A percentile compares a stretch with the other conserved stretches of the same genome.
phyloP scores from a whole-genome alignment of 192 early-diverging fungal genomes.

The Podila epigama region DNA sequence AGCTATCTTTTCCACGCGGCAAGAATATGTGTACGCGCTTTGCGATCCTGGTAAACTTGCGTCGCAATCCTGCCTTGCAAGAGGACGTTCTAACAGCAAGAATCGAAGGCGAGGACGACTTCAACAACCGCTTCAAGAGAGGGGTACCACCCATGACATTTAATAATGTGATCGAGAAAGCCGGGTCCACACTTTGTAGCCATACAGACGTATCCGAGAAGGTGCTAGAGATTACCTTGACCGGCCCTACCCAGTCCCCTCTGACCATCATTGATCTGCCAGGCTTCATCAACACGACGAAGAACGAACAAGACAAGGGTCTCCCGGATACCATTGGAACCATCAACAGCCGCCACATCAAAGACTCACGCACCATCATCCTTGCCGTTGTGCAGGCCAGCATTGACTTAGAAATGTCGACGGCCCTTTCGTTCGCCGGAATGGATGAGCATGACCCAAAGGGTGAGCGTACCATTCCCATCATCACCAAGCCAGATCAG shows the following conservation, averaged over 20 bases:
- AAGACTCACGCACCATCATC: constrained; percentile 6
- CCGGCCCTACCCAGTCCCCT: constrained; percentile 3
- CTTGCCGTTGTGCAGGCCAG: constrained; percentile 3
- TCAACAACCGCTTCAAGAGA: neutral
- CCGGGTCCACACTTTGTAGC: neutral
- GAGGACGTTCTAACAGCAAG: neutral
- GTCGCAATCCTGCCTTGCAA: neutral
- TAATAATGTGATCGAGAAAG: neutral
- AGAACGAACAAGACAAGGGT: neutral
- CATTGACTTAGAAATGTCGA: neutral
- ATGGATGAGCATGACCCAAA: neutral
- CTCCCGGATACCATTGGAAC: neutral
- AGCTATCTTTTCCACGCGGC: constrained; percentile 1
- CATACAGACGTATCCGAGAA: neutral
- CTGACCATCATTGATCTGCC: constrained; percentile 8
- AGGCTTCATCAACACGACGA: constrained; percentile 1
- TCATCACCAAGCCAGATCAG: constrained; percentile 13
- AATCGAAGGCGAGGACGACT: constrained; percentile 6
- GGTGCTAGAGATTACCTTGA: constrained; percentile 6
- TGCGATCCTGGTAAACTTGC: constrained; percentile 7
- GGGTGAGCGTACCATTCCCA: constrained; percentile 12
- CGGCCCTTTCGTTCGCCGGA: neutral
- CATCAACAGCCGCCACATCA: constrained; percentile 5
- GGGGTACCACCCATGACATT: neutral
- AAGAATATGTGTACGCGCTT: constrained; percentile 7